These are phyloP conservation scores for Diaporthe velutina DNA, from an alignment of 2,329 filamentous ascomycete species.

Conservation along the genomic window DNA sequence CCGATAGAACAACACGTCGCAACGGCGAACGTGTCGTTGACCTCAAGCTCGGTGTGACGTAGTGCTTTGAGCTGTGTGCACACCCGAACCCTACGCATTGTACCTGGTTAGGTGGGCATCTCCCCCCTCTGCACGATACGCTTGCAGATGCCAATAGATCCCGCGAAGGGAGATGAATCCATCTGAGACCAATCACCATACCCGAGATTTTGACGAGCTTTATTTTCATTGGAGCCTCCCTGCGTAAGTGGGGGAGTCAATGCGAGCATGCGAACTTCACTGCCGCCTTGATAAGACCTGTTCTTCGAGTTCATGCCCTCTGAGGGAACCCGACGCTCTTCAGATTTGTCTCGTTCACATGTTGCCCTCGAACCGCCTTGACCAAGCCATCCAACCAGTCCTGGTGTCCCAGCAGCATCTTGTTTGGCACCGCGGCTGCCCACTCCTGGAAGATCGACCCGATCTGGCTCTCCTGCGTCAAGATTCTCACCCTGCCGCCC, in stretches of 20 bases:
- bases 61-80: neutral
- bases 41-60: neutral
- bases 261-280: neutral
- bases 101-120: neutral
- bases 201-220: neutral
- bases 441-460: slow-evolving; percentile 44
- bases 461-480: slow-evolving; percentile 49
- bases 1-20: neutral
- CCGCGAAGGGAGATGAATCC: neutral
- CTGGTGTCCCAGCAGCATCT: slow-evolving; percentile 47
- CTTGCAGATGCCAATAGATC: neutral
- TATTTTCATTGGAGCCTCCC: neutral
- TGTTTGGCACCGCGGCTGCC: slow-evolving; percentile 43
- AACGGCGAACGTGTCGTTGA: neutral
- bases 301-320: neutral
- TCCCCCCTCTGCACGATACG: neutral
- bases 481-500: slow-evolving; percentile 45
- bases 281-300: neutral
- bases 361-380: slow-evolving; percentile 23
- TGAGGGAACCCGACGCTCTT: slow-evolving; percentile 33
- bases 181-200: neutral
- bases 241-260: neutral
- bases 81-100: slow-evolving; percentile 28
- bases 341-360: slow-evolving; percentile 32
- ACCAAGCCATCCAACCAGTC: slow-evolving; percentile 47